A percentile compares a stretch with the other conserved stretches of the same genome.
These are phyloP conservation scores for Penicillium hordei DNA, from an alignment of 2,329 filamentous ascomycete species.

Conservation along the genomic window DNA sequence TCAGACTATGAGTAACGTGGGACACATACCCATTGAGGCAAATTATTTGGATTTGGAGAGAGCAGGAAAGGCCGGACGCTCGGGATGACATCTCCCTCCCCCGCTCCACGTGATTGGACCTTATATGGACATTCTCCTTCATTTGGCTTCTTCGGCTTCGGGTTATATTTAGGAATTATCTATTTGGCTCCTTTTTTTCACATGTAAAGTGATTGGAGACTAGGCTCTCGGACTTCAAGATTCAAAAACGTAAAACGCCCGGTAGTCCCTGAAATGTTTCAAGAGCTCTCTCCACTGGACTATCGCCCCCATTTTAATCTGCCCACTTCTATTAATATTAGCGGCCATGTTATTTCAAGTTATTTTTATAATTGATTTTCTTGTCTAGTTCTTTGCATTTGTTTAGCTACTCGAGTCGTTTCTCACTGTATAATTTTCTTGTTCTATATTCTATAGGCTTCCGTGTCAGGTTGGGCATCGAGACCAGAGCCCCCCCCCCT, in stretches of 20 bases:
- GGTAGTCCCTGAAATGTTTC: slow-evolving; percentile 13
- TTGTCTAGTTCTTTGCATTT: background rate
- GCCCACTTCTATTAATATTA: slow-evolving; percentile 9
- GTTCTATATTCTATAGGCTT: background rate
- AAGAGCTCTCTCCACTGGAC: slow-evolving; percentile 19
- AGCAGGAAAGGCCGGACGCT: slow-evolving; percentile 1
- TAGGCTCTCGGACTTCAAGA: background rate
- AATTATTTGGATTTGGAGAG: background rate
- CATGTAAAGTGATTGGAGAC: background rate
- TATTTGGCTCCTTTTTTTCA: background rate
- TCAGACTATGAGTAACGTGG: background rate
- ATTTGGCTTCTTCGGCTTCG: background rate
- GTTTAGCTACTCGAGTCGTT: background rate
- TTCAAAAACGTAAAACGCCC: slow-evolving; percentile 7
- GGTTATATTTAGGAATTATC: background rate
- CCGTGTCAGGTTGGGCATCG: background rate
- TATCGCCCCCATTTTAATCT: slow-evolving; percentile 25
- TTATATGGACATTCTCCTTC: background rate
- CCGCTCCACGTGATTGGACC: slow-evolving; percentile 21
- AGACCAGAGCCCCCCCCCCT: background rate
- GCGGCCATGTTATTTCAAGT: slow-evolving; percentile 15
- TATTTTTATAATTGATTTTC: slow-evolving; percentile 1
- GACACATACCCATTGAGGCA: slow-evolving; percentile 20
- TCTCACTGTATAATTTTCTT: background rate
- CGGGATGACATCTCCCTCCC: slow-evolving; percentile 16